Evolutionary conservation across 179 eudicot genomes (phyloP), one percentile per base, ranked within the genome.

Genomic region (Patellifolia procumbens): DNA sequence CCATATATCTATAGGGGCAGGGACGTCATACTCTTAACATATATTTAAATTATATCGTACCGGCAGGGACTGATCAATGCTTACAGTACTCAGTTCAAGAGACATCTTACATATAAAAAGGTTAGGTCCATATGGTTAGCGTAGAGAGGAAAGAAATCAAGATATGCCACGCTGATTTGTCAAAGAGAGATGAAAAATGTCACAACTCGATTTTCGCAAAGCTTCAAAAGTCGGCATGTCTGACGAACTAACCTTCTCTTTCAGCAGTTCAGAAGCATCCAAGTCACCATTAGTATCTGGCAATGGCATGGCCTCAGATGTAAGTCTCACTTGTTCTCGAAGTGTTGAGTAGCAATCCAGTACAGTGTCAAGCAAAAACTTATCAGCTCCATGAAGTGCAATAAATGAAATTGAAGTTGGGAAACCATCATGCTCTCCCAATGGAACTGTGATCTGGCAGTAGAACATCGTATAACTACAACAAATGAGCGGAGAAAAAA

Each of bases 341-440:
- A 93, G 88, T 69, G 88, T 80, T 11, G 90, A 76, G 83, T 93
- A 88, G 79, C 85, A 87, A 68, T 93, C 96, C 90, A 90, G 78
- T 32, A 93, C 82, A 49, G 95, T 89, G 84, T 93, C 98, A n/a
- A 93, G 98, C 35, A 93, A 88, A 81, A 92, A 93, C 73, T 85
- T 90, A 82, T 93, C 98, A 82, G 86, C 85, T 69, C 93, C 93
- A 81, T 90, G 92, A 78, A 81, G 87, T 78, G 98, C 92, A 77
- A 88, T 72, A 76, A 93, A 89, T 67, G 98, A 91, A 74, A 90
- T 86, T 53, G 97, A 86, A 61, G 86, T 80, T 35, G 91, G 96
- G 78, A 48, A 85, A 65, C 85, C 91, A 58, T 92, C 85, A 52
- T 90, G 86, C 75, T 82, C 83, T 69, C 96, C 97, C 37, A 93